Evolutionary conservation across 2,329 filamentous ascomycete species (phyloP), one percentile per base, ranked within the genome.

Genomic region (Seiridium unicorne): DNA sequence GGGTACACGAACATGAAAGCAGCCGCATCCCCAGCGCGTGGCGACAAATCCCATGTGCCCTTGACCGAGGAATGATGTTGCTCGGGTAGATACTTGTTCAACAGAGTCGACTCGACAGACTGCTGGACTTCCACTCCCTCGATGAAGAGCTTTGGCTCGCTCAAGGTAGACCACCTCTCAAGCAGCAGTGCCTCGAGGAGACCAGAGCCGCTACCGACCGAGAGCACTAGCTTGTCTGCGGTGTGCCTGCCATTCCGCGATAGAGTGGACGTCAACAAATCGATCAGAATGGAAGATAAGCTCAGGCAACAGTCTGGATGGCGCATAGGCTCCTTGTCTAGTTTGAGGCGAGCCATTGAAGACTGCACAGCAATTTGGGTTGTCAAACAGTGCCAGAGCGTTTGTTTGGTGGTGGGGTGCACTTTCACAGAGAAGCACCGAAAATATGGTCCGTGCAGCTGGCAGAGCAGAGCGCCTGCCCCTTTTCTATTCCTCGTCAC

Each of bases 1-100:
- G 73, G 74, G 36, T 76, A 76, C 7, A 71, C 67, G 60, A 76
- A 76, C 60, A 75, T 58, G 47, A 74, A 59, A 2, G 57, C 68
- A 8, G 64, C 63, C 0, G 65, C 54, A 34, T 70, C 68, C 5
- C 42, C 60, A 3, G 74, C 63, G 13, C 70, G 65, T 10, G 64
- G 62, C 1, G 66, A 66, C 1, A 74, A 38, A 0, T 70, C 65
- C 71, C 72, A 73, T 2, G 72, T 74, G 3, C 73, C 72, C 0
- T 65, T 64, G 3, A 76, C 74, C 3, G 65, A 70, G 60, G 57
- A 61, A 47, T 64, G 53, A 60, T 62, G 60, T 56, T 64, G 60
- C 9, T 61, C 59, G 4, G 65, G 65, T 0, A 67, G 62, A 34
- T 65, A 58, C 40, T 49, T 35, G 47, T 63, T 66, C 9, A 62